These are phyloP conservation scores for Tetradesmus obliquus DNA, from an alignment of 139 green algal genomes.

Conservation along the genomic window DNA sequence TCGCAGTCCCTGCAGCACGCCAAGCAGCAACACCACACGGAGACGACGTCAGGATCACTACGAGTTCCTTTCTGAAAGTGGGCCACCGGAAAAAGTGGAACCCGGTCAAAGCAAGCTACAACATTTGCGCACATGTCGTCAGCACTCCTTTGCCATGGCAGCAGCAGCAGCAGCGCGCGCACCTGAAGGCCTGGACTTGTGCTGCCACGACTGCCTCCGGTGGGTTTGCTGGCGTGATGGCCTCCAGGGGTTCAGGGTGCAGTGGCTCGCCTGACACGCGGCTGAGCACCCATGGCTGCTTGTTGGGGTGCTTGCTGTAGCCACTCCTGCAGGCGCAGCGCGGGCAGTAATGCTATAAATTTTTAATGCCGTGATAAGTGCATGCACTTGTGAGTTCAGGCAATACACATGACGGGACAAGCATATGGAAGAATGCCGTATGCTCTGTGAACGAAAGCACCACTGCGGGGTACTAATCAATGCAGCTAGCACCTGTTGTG, in stretches of 20 bases:
- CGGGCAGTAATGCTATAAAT: background rate
- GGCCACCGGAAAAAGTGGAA: background rate
- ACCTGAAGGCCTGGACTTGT: constrained; percentile 47
- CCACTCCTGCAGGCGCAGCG: background rate
- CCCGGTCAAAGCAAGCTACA: background rate
- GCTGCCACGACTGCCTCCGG: constrained; percentile 57
- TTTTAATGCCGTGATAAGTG: background rate
- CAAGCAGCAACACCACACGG: background rate
- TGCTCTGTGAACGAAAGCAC: background rate
- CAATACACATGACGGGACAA: background rate
- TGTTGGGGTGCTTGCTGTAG: constrained; percentile 25
- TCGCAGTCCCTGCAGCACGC: constrained; percentile 35
- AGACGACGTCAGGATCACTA: background rate
- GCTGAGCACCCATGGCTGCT: constrained; percentile 28
- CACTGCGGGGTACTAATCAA: background rate
- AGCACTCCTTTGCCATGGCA: background rate
- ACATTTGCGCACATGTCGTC: background rate
- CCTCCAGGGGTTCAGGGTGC: background rate
- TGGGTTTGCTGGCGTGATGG: constrained; percentile 46
- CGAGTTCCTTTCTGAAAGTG: background rate
- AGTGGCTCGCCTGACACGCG: constrained; percentile 7
- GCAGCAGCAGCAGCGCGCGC: background rate
- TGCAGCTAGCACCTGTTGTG: background rate
- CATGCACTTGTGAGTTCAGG: background rate
- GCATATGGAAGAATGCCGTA: background rate